Conservation (phyloP, 495 filamentous ascomycete species). For the Penicillium desertorum region DNA sequence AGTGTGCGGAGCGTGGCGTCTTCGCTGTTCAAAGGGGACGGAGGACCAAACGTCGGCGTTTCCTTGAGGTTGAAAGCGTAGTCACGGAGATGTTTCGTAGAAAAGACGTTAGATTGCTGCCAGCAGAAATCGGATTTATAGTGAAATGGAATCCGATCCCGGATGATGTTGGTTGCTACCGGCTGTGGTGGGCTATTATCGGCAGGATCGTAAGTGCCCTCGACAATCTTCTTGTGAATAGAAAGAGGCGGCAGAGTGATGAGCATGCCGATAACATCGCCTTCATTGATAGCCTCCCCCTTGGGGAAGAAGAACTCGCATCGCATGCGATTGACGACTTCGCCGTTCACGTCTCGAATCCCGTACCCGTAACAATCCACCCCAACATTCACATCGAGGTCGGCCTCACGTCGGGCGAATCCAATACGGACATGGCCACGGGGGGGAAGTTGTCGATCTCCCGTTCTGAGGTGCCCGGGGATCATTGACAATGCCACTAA, state of each 20-base stretch:
- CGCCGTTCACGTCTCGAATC: slow-evolving; percentile 81
- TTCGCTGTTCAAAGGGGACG: slow-evolving; percentile 62
- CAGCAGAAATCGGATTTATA: slow-evolving; percentile 93
- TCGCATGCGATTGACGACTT: slow-evolving; percentile 91
- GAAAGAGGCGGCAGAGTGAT: slow-evolving; percentile 83
- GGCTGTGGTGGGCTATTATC: slow-evolving; percentile 46
- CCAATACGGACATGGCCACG: slow-evolving; percentile 85
- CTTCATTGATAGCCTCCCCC: slow-evolving; percentile 69
- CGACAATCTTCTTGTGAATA: slow-evolving; percentile 83
- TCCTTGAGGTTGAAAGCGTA: slow-evolving; percentile 52
- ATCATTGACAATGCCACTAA: slow-evolving; percentile 58
- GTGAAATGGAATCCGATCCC: slow-evolving; percentile 89
- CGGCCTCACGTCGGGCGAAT: slow-evolving; percentile 86
- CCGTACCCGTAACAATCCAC: slow-evolving; percentile 97
- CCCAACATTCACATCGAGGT: slow-evolving; percentile 87
- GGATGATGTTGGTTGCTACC: slow-evolving; percentile 71
- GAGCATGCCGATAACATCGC: slow-evolving; percentile 93
- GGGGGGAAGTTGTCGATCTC: slow-evolving; percentile 37
- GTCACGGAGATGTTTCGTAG: slow-evolving; percentile 85
- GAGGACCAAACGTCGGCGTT: slow-evolving; percentile 53
- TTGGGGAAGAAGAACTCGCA: slow-evolving; percentile 82
- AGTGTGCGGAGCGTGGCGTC: slow-evolving; percentile 74
- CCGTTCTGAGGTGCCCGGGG: slow-evolving; percentile 28
- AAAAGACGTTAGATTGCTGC: slow-evolving; percentile 88
- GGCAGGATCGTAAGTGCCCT: slow-evolving; percentile 81